These are phyloP conservation scores for Globisporangium apiculatum DNA, from an alignment of 352 stramenopile species.

Conservation along the genomic window DNA sequence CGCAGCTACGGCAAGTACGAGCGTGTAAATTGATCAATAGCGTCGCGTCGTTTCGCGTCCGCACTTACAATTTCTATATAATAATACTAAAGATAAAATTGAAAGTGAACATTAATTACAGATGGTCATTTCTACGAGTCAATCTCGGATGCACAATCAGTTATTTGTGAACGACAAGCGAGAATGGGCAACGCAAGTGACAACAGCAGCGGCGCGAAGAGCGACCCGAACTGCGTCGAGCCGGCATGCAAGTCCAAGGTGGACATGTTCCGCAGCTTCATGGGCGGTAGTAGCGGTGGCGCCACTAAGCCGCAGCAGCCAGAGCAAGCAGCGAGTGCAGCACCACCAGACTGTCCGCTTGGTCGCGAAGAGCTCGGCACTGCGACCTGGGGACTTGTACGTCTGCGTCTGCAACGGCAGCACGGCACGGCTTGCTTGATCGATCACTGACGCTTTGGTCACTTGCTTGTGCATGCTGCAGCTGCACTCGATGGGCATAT, in stretches of 20 bases:
- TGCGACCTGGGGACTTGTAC: constrained; percentile 83
- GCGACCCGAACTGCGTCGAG: constrained; percentile 80
- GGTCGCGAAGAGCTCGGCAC: constrained; percentile 82
- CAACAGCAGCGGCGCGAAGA: constrained; percentile 36
- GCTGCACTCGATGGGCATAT: constrained; percentile 93
- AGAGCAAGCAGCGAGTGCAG: constrained; percentile 10
- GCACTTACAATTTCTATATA: not conserved
- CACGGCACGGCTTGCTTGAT: too few species aligned
- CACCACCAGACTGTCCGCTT: constrained; percentile 68
- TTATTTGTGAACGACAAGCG: not conserved
- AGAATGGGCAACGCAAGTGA: not conserved
- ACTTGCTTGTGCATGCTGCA: constrained; percentile 17
- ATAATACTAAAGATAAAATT: not conserved
- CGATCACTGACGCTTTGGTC: not conserved
- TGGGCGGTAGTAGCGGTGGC: constrained; percentile 36
- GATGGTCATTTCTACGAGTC: too few species aligned
- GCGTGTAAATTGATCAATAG: not conserved
- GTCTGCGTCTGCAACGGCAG: not conserved
- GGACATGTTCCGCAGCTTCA: constrained; percentile 73
- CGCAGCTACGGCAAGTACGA: not conserved
- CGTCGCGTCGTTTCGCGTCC: not conserved
- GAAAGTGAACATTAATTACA: not conserved
- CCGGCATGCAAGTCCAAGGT: constrained; percentile 83
- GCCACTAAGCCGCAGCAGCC: constrained; percentile 6
- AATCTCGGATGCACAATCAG: not conserved